Base-by-base conservation (phyloP, 2,329 filamentous ascomycete species). In the Cordyceps tenuipes region DNA sequence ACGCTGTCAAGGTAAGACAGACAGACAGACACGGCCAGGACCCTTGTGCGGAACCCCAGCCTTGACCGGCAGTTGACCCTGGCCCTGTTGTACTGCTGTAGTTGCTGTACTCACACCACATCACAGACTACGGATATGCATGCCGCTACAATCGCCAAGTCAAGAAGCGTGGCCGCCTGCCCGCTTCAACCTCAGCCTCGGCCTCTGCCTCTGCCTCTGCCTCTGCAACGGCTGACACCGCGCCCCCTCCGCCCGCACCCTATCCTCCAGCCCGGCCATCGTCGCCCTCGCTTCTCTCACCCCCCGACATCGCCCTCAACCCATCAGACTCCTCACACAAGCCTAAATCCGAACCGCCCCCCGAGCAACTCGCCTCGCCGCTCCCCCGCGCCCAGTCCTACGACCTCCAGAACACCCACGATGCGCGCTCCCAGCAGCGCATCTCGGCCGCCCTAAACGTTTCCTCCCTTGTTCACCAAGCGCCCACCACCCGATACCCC, bases 61-160 rank as follows among this genome's bases (percentile, higher is more conserved):
- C 34, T n/a, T n/a, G n/a, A n/a, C n/a, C n/a, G n/a, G n/a, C n/a
- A n/a, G n/a, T n/a, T n/a, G n/a, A n/a, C n/a, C n/a, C n/a, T n/a
- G n/a, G n/a, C n/a, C n/a, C n/a, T n/a, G n/a, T n/a, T n/a, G n/a
- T n/a, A n/a, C n/a, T n/a, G n/a, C n/a, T n/a, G n/a, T n/a, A n/a
- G n/a, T n/a, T n/a, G n/a, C n/a, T n/a, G n/a, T n/a, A n/a, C n/a
- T n/a, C n/a, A n/a, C n/a, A n/a, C n/a, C n/a, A n/a, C n/a, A n/a
- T 26, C 44, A 9, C 43, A 74, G 73, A 75, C 46, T 75, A 75
- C 62, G 72, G 71, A 7, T 73, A 74, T 54, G 66, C 67, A 19
- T 75, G 73, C 58, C 67, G 68, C 17, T 75, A 75, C 58, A 71
- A 72, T 34, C 69, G 73, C 23, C 66, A 72, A 43, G 66, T 74